Base-by-base conservation (phyloP, 2,329 filamentous ascomycete species). In the Elsinoe australis region DNA sequence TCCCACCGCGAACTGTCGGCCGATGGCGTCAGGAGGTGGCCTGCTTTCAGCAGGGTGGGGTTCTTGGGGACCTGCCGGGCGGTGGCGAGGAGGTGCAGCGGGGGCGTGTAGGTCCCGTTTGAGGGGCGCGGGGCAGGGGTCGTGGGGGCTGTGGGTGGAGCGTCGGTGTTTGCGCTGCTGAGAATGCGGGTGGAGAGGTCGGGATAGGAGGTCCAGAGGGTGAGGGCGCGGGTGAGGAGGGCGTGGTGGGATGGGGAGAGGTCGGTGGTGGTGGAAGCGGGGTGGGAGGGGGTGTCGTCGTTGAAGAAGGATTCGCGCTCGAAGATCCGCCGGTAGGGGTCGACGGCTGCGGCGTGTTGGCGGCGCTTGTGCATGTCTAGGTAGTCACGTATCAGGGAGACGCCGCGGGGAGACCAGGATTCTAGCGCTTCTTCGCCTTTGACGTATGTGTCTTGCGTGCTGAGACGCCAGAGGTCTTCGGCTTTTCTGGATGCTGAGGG, bases 401-500 rank as follows among this genome's bases (percentile, higher is more conserved):
- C 85, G 28, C 92, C 88, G 33, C 92, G 79, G 1, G 92, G 90
- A 5, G 82, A 80, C 92, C 92, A 98, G 49, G 81, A 80, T 2
- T 74, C 80, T 31, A 98, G 72, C 41, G 82, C 76, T 64, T 98
- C 92, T 66, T 98, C 89, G 49, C 92, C 92, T 64, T 95, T 95
- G 58, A 98, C 86, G 61, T 95, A 96, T 63, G 94, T 87, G 59
- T 94, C 85, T 51, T 87, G 83, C 12, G 89, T 96, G 64, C 88
- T 94, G 80, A 96, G 87, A 48, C 92, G 80, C 92, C 92, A 98
- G 9, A 98, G 73, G 62, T 98, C 92, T 2, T 87, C 87, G 0
- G 88, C 87, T 38, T 87, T 79, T 67, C 95, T 95, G 44, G 94
- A 88, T 2, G 88, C 88, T 5, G 87, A 82, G 0, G 92, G 92